Evolutionary conservation across 371 early-diverging fungal genomes (phyloP), one percentile per base, ranked within the genome.

Genomic region (Mortierella sp.): DNA sequence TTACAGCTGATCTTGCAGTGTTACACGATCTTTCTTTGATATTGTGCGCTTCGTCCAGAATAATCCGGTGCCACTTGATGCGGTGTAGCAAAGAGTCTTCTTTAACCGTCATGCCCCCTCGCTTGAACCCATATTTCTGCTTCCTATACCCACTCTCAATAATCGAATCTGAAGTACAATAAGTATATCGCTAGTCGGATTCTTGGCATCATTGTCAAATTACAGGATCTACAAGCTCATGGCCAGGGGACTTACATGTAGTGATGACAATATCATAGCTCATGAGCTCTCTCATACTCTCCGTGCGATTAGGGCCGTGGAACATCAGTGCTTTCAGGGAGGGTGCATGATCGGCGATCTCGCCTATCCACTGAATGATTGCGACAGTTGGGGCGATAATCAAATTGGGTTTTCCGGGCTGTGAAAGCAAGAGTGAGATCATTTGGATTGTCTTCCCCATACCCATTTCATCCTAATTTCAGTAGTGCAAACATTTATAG

Each of bases 401-500:
- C 60, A 98, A 84, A 60, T 93, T 98, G 3, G 96, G 96, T 34
- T 87, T 88, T 26, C 88, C 83, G 4, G 83, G 86, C 42, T 89
- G 90, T 19, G 86, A 80, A 13, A 96, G 83, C 2, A 98, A 75
- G 47, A 98, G 86, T 0, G 96, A 88, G 45, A 99, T 97, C 32
- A 95, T 94, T 82, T 98, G 99, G 57, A 99, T 94, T 0, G 99
- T 99, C 84, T 99, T 99, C 17, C 99, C 99, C 96, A 99, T 96
- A 6, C 99, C 98, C 97, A 98, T 98, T 72, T 97, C 97, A 86
- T 96, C 96, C 79, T 89, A 88, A 43, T 78, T 15, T 17, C 53
- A 26, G 17, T 74, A 64, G 13, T 4, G 23, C 2, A 10, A 7
- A 55, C 5, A 45, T 32, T 45, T 3, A 45, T 32, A 6, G 29